phyloP scores from a whole-genome alignment of 1,284 basidiomycete species.

The Ganoderma resinaceum region DNA sequence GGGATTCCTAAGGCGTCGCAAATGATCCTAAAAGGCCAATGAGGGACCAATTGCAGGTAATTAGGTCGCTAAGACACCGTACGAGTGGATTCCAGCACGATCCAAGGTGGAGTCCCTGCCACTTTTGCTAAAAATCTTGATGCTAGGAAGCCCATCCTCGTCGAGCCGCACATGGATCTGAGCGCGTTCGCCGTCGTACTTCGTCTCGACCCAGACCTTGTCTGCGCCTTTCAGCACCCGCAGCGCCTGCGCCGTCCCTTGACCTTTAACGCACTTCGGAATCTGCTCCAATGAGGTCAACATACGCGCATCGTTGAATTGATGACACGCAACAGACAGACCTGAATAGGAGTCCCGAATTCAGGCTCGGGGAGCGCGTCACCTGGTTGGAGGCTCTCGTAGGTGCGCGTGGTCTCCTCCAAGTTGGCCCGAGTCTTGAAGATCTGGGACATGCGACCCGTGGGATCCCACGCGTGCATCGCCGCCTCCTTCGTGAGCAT shows the following conservation, averaged over 20 bases:
- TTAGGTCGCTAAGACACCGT: constrained; percentile 32
- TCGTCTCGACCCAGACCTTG: constrained; percentile 83
- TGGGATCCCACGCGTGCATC: constrained; percentile 76
- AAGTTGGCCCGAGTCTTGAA: constrained; percentile 64
- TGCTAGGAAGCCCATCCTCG: constrained; percentile 47
- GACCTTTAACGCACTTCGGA: constrained; percentile 81
- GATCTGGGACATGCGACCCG: constrained; percentile 57
- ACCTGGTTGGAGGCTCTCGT: constrained; percentile 44
- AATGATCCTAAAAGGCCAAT: constrained; percentile 55
- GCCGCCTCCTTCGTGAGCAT: constrained; percentile 67
- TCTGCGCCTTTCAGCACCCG: constrained; percentile 51
- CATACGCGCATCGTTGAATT: not conserved
- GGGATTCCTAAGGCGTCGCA: constrained; percentile 64
- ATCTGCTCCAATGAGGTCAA: constrained; percentile 54
- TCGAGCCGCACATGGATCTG: constrained; percentile 81
- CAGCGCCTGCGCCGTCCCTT: constrained; percentile 63
- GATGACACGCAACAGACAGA: constrained; percentile 32
- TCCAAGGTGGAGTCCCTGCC: constrained; percentile 82
- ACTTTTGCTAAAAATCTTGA: constrained; percentile 88
- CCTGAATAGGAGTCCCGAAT: constrained; percentile 63
- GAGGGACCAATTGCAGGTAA: not conserved
- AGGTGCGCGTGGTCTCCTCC: constrained; percentile 55
- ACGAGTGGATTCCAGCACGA: constrained; percentile 73
- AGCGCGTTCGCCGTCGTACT: constrained; percentile 90
- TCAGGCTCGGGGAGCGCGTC: constrained; percentile 35